Base-by-base conservation (phyloP, 2,329 filamentous ascomycete genomes). In the Fusarium hostae region DNA sequence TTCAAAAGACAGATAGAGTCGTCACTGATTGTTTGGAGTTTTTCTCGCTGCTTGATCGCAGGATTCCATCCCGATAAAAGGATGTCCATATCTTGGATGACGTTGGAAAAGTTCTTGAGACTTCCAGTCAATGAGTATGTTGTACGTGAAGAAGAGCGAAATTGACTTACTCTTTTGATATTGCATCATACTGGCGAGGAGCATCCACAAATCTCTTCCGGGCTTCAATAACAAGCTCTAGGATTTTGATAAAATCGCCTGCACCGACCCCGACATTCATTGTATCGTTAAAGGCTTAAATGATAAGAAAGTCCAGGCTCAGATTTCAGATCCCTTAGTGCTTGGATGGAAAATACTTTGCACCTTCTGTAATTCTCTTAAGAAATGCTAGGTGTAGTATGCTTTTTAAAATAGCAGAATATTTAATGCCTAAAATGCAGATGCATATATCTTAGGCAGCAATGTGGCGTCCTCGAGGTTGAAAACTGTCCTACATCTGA, bases 11-110 rank as follows among this genome's bases (percentile, higher is more conserved):
- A 20, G 0, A 12, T 26, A 12, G 41, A 44, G 10, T 44, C 41
- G 10, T 12, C 41, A 20, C 0, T 20, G 0, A 20, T 11, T 20
- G 18, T 11, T 7, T 20, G 10, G 41, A 26, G 22, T 2, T 8
- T 44, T 18, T 20, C 10, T 44, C 41, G 41, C 24, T 26, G 24
- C 41, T 12, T 3, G 16, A 20, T 20, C 11, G 26, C 24, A 13
- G 7, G 16, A 9, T 26, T 15, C 41, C 41, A 26, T 20, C 18
- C 41, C 24, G 16, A 44, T 9, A 11, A 44, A 18, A 44, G 10
- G 24, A 26, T 26, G 16, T 26, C 16, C 12, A 26, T 26, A 26
- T 20, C 41, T 26, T 9, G 4, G 24, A 44, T 20, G 11, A 13
- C 41, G 18, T 12, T 44, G 3, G 18, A 11, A 6, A 44, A 44